Evolutionary conservation across 1,284 basidiomycete species (phyloP), one percentile per base, ranked within the genome.

Genomic region (Pyrrhoderma noxium): DNA sequence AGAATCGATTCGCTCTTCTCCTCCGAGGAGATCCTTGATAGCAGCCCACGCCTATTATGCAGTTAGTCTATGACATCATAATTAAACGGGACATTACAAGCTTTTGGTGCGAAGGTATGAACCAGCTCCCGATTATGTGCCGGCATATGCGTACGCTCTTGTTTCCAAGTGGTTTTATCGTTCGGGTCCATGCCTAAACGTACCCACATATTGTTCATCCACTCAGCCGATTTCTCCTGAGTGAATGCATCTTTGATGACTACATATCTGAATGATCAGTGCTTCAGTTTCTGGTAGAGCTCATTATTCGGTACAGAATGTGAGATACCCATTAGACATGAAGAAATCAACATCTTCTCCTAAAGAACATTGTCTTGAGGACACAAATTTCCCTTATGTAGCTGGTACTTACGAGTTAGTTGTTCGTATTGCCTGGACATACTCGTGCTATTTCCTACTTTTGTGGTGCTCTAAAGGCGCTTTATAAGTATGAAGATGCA

Each of bases 131-230:
- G 63, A 27, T 60, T 68, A 58, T 76, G 75, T 57, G 61, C 71
- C 7, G 77, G 79, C 75, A 80, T 76, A 59, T 80, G 76, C 22
- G 74, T 70, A n/a, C 73, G 68, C 56, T 80, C 78, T 40, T 65
- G 65, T 52, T 68, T 65, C 76, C 78, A 81, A 25, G 75, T 77
- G 11, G 72, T 67, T 59, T 72, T 76, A 60, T 80, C 74, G 44
- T 69, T 61, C 3, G 74, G 74, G 58, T 79, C 72, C 56, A 79
- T 60, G 18, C 71, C 75, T 34, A 81, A 67, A 11, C 78, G 72
- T 41, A 70, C 57, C 77, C 76, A 79, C 42, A 81, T 62, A 38
- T 70, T 68, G 49, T 70, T 65, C 11, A 72, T 75, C 65, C 72
- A 77, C 47, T 74, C 68, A 19, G 62, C 68, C 4, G 77, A 72